Evolutionary conservation across 768 basidiomycete genomes (phyloP).

Genomic region (Wakefieldia striispora): DNA sequence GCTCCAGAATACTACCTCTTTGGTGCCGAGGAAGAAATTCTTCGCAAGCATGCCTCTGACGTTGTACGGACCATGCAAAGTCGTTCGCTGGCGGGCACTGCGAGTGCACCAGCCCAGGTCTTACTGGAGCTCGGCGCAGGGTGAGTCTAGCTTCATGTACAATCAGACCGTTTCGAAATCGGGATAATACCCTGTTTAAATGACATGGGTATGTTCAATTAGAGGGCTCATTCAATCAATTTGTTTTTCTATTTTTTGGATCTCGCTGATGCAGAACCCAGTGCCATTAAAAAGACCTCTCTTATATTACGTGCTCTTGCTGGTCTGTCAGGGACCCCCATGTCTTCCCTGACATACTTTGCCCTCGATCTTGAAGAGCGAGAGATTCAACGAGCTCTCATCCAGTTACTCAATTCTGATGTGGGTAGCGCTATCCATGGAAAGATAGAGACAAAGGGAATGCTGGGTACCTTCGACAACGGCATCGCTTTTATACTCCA

Average conservation of each 20-base stretch:
- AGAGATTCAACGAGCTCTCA: conserved; percentile 80
- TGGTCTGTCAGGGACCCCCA: conserved; percentile 35
- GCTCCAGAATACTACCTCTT: conserved; percentile 90
- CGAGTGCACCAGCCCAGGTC: conserved; percentile 44
- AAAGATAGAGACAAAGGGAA: conserved; percentile 77
- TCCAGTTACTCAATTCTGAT: conserved; percentile 59
- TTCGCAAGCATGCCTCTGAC: conserved; percentile 67
- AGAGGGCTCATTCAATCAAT: no score
- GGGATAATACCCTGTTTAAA: neutral
- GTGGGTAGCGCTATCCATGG: conserved; percentile 60
- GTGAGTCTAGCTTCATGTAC: conserved; percentile 43
- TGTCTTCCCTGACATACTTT: conserved; percentile 73
- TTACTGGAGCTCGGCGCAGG: conserved; percentile 94
- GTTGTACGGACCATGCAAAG: conserved; percentile 74
- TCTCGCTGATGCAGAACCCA: conserved; percentile 31
- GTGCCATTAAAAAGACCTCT: conserved; percentile 86
- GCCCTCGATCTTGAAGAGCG: conserved; percentile 90
- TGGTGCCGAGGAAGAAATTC: conserved; percentile 80
- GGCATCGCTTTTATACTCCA: conserved; percentile 77
- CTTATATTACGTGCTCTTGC: conserved; percentile 75
- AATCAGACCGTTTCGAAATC: neutral
- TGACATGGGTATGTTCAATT: neutral
- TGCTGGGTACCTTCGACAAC: conserved; percentile 90
- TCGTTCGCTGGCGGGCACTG: conserved; percentile 14
- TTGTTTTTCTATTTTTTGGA: neutral